Base-by-base conservation (phyloP, 2,329 filamentous ascomycete species). In the Hyphodiscus sp. region DNA sequence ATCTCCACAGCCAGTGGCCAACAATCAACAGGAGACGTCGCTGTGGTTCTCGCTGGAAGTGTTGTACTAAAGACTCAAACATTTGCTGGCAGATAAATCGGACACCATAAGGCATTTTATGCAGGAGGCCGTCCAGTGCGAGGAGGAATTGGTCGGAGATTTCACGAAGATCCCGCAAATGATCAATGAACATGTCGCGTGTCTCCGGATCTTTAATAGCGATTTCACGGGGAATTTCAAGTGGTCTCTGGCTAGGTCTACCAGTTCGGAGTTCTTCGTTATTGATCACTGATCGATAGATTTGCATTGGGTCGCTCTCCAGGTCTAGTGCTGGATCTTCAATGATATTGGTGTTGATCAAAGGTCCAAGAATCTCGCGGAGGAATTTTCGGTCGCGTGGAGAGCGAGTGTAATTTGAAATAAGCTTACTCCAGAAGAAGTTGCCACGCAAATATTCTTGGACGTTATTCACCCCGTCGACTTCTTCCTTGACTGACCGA, bases 131-230 rank as follows among this genome's bases (percentile, higher is more conserved):
- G 67, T 97, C 91, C 11, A 96, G 73, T 3, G 85, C 81, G 33
- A 83, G 69, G 66, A 97, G 86, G 70, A 95, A 92, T 61, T 95
- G 90, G 67, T 97, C 91, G 49, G 89, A 91, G 60, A 99, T 94
- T 69, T 97, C 94, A 50, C 94, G 82, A 51, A 99, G 82, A 67
- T 97, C 92, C 63, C 95, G 88, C 45, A 99, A 78, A 67, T 99
- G 91, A 65, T 94, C 87, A 54, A 99, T 95, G 69, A 99, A 99
- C 23, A 91, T 85, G 56, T 87, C 85, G 63, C 92, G 83, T 1
- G 94, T 97, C 70, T 99, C 94, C 0, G 86, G 86, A 65, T 99
- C 94, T 62, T 91, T 86, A 68, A 99, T 96, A n/a, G 94, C 94
- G 62, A 95, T 79, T 68, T 99, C 94, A 58, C 91, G 83, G 0